Evolutionary conservation across 1,139 yeast species (phyloP), one percentile per base, ranked within the genome.

Genomic region (Citeromyces siamensis): DNA sequence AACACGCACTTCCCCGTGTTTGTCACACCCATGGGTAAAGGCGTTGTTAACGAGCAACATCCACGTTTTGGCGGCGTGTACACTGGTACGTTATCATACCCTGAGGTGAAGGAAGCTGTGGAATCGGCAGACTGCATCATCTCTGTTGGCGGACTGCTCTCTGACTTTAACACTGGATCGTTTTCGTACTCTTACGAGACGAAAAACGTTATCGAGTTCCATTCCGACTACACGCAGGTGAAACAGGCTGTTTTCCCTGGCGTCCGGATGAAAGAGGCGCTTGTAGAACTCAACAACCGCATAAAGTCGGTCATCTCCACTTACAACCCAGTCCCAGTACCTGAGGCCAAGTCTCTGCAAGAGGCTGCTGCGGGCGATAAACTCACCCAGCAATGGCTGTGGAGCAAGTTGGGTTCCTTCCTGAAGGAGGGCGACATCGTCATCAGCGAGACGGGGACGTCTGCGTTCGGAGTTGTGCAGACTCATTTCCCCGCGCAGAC

Each of bases 381-480:
- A 40, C 60, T 83, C 50, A 68, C 73, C 42, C 94, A 83, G 62
- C 79, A 79, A 55, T 84, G 82, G 77, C 59, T 83, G 53, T 84
- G 95, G 95, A 72, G 75, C 44, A 70, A 76, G 55, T 66, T 83
- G 37, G 72, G 84, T 29, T 64, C 73, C 34, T 84, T 84, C 79
- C 70, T 84, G 53, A 66, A 70, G 53, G 79, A 77, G 51, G 88
- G 90, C 45, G 95, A 84, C 60, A 68, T 83, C 42, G 72, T 84
- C 47, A 68, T 84, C 49, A 75, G 90, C 41, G 95, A 84, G 59
- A 83, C 94, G 35, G 94, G 95, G 61, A 84, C 95, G 33, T 78
- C 94, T 26, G 84, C 93, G 29, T 83, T 84, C 54, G 95, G 95
- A 62, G 76, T 84, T 46, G 71, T 79, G 47, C 82, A 77, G 54